Base-by-base conservation (phyloP, 345 rosid genomes). In the Capsella bursapastoris region DNA sequence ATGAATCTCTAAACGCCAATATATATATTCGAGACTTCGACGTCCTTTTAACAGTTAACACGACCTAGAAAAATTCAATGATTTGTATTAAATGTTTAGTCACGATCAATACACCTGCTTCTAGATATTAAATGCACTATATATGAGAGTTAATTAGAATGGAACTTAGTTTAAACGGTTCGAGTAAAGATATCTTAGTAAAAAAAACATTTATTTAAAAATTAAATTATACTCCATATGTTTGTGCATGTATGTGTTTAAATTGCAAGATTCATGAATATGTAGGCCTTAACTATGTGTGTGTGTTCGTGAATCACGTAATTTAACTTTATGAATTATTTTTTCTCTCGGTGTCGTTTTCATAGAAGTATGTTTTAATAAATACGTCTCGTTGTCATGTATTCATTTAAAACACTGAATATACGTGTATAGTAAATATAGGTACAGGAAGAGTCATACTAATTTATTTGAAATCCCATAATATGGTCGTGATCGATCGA, bases 371-470 rank as follows among this genome's bases (percentile, higher is more conserved):
- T 53, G 18, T 69, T 22, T 22, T 62, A 53, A 37, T 62, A 44
- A 61, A 59, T 61, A 76, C 51, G 63, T 62, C 65, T 76, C 70
- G 16, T 53, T 69, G 12, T 68, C 57, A 62, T 45, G 57, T 62
- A 53, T 61, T 68, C 38, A 32, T 34, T 18, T 16, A 4, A 4
- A 25, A 18, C 27, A 52, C 34, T 53, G 41, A 41, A 56, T 60
- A 51, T 78, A 64, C 57, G 68, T 57, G 72, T 65, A 27, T 63
- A 81, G 73, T 66, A 72, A 58, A 53, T 37, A 37, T 47, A 51
- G 27, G 64, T 38, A 29, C 25, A 22, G 51, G 76, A 77, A 65
- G 43, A 70, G 57, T 70, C 75, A 70, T 55, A 70, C 35, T 68
- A 69, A 61, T 69, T 69, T 3, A 18, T 18, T 18, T 22, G 25